Evolutionary conservation across 176 grass and related monocot species (phyloP).

Genomic region (Carex cristatella): DNA sequence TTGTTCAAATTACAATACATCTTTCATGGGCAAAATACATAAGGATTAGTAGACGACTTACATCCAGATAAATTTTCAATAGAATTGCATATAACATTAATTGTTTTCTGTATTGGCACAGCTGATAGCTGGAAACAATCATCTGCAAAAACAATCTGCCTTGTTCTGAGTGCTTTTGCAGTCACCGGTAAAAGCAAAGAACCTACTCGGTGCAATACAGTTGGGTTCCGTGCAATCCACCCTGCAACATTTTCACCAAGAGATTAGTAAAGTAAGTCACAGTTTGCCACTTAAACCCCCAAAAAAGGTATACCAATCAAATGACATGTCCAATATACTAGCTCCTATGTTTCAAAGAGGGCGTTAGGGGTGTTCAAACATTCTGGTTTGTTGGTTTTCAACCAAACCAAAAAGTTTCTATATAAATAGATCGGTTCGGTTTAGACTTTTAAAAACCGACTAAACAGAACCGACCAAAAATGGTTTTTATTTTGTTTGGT

Average conservation of each 20-base stretch:
- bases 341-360: background rate
- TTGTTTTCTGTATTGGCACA: constrained; percentile 57
- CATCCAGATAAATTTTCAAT: constrained; percentile 45
- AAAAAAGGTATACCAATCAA: background rate
- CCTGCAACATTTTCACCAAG: constrained; percentile 33
- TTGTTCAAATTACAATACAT: background rate
- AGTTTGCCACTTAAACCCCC: background rate
- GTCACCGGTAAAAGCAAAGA: constrained; percentile 59
- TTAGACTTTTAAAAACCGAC: no score
- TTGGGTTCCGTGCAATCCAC: constrained; percentile 81
- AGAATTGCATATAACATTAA: constrained; percentile 70
- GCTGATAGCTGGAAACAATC: constrained; percentile 75
- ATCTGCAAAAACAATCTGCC: constrained; percentile 69
- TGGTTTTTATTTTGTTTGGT: no score
- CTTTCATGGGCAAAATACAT: background rate
- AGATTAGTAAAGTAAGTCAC: constrained; percentile 3
- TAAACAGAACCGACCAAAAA: no score
- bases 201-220: constrained; percentile 63
- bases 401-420: no score
- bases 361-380: no score
- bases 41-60: background rate
- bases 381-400: no score
- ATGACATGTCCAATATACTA: background rate
- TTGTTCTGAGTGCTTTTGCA: constrained; percentile 39
- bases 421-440: no score